Conservation (phyloP, 352 stramenopile genomes). For the Pythium sukuiense region DNA sequence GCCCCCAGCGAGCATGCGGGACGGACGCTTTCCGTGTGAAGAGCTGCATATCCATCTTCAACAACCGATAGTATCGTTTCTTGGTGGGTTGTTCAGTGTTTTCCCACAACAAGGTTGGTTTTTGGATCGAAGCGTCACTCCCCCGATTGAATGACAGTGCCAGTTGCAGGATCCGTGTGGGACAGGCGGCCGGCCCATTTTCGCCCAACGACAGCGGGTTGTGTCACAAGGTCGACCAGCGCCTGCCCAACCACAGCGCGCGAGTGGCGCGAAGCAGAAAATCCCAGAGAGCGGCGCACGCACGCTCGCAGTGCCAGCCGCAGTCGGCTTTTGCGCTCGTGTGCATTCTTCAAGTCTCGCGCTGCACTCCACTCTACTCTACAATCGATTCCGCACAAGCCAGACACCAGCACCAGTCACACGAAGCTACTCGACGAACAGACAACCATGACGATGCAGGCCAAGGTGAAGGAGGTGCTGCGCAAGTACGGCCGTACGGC, state of each 20-base stretch:
- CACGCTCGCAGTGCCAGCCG: not conserved
- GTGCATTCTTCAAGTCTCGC: not conserved
- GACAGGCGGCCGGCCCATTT: conserved; percentile 4
- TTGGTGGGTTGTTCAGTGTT: not conserved
- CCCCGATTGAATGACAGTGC: conserved; percentile 11
- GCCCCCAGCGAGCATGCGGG: too few relatives aligned
- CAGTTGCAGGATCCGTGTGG: conserved; percentile 6
- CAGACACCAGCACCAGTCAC: not conserved
- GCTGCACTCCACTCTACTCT: not conserved
- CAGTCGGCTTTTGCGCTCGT: not conserved
- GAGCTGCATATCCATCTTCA: not conserved
- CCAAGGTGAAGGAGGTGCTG: conserved; percentile 66
- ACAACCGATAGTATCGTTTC: not conserved
- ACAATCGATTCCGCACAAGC: not conserved
- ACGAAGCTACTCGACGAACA: not conserved
- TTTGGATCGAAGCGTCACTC: not conserved
- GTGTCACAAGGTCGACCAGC: conserved; percentile 4
- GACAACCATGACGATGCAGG: conserved; percentile 9
- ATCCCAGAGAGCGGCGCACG: conserved; percentile 1
- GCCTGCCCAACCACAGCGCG: not conserved
- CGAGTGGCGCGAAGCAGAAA: conserved; percentile 9
- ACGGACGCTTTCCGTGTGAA: too few relatives aligned
- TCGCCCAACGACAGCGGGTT: conserved; percentile 10
- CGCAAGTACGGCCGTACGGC: conserved; percentile 95
- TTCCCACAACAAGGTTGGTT: not conserved